phyloP scores from a whole-genome alignment of 169 alveolate genomes.

The Eimeria necatrix region DNA sequence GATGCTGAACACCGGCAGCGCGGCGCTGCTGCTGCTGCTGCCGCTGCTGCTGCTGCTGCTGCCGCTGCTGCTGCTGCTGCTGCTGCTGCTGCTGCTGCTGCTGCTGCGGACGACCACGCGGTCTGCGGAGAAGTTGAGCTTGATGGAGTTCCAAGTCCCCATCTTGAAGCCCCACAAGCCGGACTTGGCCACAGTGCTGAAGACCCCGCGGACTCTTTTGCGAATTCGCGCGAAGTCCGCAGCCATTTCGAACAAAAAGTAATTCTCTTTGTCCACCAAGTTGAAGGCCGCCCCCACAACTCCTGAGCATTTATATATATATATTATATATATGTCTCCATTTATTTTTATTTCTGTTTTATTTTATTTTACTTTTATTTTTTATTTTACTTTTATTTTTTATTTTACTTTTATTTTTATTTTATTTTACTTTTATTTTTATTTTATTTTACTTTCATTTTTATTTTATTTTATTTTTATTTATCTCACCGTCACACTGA shows the following conservation, averaged over 20 bases:
- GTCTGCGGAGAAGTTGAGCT: slow-evolving; percentile 85
- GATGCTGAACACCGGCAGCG: slow-evolving; percentile 87
- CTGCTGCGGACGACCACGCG: slow-evolving; percentile 81
- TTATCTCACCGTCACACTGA: slow-evolving; percentile 86
- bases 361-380: too few species aligned
- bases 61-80: too few species aligned
- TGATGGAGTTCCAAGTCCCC: slow-evolving; percentile 86
- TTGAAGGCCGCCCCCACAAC: slow-evolving; percentile 88
- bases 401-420: too few species aligned
- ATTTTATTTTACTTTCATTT: neutral
- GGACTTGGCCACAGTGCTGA: slow-evolving; percentile 86
- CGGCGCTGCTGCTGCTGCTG: neutral
- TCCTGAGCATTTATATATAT: slow-evolving; percentile 21
- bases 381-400: too few species aligned
- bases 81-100: too few species aligned
- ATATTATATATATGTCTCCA: too few species aligned
- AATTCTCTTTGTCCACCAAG: slow-evolving; percentile 87
- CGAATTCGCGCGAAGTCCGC: slow-evolving; percentile 85
- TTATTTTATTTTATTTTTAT: neutral
- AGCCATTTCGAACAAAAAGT: slow-evolving; percentile 88
- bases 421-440: too few species aligned
- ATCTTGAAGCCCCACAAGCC: slow-evolving; percentile 83
- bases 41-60: too few species aligned
- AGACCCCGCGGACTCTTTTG: slow-evolving; percentile 86
- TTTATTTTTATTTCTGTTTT: too few species aligned